These are phyloP conservation scores for Sporisorium scitamineum DNA, from an alignment of 1,284 basidiomycete species.

Conservation along the genomic window DNA sequence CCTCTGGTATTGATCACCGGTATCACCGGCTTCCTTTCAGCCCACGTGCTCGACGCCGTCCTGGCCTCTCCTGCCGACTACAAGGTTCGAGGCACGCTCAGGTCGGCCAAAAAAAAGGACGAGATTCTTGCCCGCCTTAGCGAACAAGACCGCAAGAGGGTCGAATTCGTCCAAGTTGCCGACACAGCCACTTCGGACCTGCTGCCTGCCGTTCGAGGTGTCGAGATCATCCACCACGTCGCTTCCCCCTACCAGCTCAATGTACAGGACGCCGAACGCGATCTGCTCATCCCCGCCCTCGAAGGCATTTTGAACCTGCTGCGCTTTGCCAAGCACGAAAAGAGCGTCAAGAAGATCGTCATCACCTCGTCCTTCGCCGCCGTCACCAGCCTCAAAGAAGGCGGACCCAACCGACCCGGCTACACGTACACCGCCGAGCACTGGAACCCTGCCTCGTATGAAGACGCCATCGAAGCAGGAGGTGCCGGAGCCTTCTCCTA, in stretches of 20 bases:
- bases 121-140: slow-evolving; percentile 49
- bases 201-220: slow-evolving; percentile 62
- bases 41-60: slow-evolving; percentile 57
- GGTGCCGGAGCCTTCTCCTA: slow-evolving; percentile 61
- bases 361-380: slow-evolving; percentile 66
- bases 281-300: slow-evolving; percentile 68
- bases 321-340: slow-evolving; percentile 56
- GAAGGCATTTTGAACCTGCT: slow-evolving; percentile 68
- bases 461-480: slow-evolving; percentile 53
- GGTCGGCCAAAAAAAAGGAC: slow-evolving; percentile 54
- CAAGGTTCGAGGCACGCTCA: slow-evolving; percentile 60
- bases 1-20: slow-evolving; percentile 60
- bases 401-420: slow-evolving; percentile 59
- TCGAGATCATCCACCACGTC: slow-evolving; percentile 48
- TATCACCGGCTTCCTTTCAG: slow-evolving; percentile 61
- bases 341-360: slow-evolving; percentile 60
- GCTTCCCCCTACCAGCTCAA: slow-evolving; percentile 63
- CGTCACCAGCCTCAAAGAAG: slow-evolving; percentile 55
- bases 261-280: slow-evolving; percentile 64
- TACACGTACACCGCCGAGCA: slow-evolving; percentile 55
- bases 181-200: slow-evolving; percentile 68
- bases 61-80: slow-evolving; percentile 55
- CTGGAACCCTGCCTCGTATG: slow-evolving; percentile 59
- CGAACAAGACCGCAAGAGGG: slow-evolving; percentile 37
- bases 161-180: slow-evolving; percentile 63